These are phyloP conservation scores for Picea abies DNA, from an alignment of 83 land plant species.

Conservation along the genomic window DNA sequence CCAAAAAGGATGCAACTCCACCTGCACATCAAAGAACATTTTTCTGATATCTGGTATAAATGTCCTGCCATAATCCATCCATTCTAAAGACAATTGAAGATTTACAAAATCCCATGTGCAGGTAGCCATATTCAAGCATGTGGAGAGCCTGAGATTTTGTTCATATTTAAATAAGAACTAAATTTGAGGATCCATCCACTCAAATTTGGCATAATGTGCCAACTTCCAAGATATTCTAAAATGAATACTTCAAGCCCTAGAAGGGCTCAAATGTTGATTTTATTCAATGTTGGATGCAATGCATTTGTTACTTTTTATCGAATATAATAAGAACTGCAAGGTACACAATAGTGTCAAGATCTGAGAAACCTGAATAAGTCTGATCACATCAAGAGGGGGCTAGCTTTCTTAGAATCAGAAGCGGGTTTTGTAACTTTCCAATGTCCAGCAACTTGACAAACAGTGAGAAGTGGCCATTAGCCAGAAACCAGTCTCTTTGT, in stretches of 20 bases:
- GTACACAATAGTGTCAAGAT: not conserved
- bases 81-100: not conserved
- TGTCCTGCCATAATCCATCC: too few species aligned
- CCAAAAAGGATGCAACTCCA: slow-evolving; percentile 86
- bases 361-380: not conserved
- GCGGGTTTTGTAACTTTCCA: too few species aligned
- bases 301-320: not conserved
- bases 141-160: not conserved
- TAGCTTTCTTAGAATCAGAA: too few species aligned
- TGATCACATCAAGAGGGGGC: not conserved
- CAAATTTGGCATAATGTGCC: not conserved
- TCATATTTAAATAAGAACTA: not conserved
- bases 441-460: too few species aligned
- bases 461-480: too few species aligned
- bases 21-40: slow-evolving; percentile 31
- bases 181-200: not conserved
- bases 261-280: too few species aligned
- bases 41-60: too few species aligned
- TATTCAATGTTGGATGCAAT: too few species aligned
- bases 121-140: not conserved
- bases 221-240: too few species aligned
- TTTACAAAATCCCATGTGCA: not conserved
- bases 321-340: not conserved
- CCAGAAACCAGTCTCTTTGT: too few species aligned
- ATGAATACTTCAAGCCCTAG: too few species aligned